Conservation (phyloP, 2,329 filamentous ascomycete genomes). For the Cladophialophora chaetospira region DNA sequence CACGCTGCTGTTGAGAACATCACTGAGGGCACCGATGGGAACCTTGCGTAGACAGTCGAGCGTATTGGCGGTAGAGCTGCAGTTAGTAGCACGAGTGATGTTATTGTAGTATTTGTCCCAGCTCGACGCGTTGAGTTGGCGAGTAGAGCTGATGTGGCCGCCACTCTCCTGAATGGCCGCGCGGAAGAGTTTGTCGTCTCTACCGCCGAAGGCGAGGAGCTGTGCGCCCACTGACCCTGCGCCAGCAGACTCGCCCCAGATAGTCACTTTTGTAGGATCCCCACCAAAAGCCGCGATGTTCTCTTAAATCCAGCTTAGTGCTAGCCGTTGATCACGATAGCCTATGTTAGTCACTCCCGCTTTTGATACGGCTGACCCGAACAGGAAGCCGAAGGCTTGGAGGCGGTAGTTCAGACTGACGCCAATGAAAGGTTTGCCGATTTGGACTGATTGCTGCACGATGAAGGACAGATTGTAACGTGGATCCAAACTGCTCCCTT, state of each 20-base stretch:
- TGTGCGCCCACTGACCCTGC: slow-evolving; percentile 43
- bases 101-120: slow-evolving; percentile 54
- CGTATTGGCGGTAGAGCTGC: slow-evolving; percentile 57
- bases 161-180: slow-evolving; percentile 55
- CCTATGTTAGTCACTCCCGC: slow-evolving; percentile 58
- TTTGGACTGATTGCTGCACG: slow-evolving; percentile 55
- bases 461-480: slow-evolving; percentile 66
- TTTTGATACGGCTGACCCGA: slow-evolving; percentile 36
- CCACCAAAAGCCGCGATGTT: slow-evolving; percentile 43
- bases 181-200: slow-evolving; percentile 58
- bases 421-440: slow-evolving; percentile 56
- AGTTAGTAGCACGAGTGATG: slow-evolving; percentile 62
- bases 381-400: slow-evolving; percentile 56
- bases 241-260: slow-evolving; percentile 42
- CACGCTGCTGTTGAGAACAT: slow-evolving; percentile 48
- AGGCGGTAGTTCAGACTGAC: slow-evolving; percentile 59
- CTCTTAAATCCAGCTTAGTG: slow-evolving; percentile 43
- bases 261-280: slow-evolving; percentile 41
- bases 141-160: slow-evolving; percentile 36
- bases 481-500: slow-evolving; percentile 54
- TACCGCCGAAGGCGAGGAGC: slow-evolving; percentile 56
- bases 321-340: slow-evolving; percentile 43
- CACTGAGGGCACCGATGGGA: slow-evolving; percentile 61
- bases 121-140: slow-evolving; percentile 5
- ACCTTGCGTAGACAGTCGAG: slow-evolving; percentile 66